Evolutionary conservation across 1,284 basidiomycete species (phyloP), one percentile per base, ranked within the genome.

Genomic region (Sanghuangporus sanghuang): DNA sequence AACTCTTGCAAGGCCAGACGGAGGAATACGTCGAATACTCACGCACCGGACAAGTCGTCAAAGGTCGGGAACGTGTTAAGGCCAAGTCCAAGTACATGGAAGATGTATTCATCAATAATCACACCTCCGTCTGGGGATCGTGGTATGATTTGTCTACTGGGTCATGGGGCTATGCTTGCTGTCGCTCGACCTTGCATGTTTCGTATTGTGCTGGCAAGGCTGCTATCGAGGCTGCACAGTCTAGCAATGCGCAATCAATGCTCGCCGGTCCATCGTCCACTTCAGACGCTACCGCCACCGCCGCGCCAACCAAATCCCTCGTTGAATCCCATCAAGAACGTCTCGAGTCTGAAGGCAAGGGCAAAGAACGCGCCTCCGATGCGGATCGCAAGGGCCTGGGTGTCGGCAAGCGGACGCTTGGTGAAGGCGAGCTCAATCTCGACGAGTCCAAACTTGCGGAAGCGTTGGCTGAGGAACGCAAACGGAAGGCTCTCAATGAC

Each of bases 11-110:
- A 65, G 97, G 97, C 0, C 96, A 98, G 78, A 96, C 95, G 39
- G 97, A 99, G 75, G 85, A 96, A 67, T 99, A 99, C 69, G 92
- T 98, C 54, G 97, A 99, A 77, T 99, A 98, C 76, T 96, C 94
- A 62, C 82, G 94, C 64, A 86, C 92, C 3, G 97, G 97, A 23
- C 89, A 93, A 73, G 81, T 98, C 61, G 83, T 98, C 69, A 95
- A 93, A 76, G 96, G 97, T n/a, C 85, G 86, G 67, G 95, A 98
- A 76, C 83, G 86, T 60, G 92, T 87, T 0, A 93, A 92, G 74
- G 85, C 85, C 14, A 83, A 83, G 70, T 96, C 93, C 48, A 98
- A 97, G 75, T 99, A 98, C 76, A 87, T 91, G 18, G 96, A 98
- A 76, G 96, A 98, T 83, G 87, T 95, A n/a, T 87, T 83, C 70